phyloP scores from a whole-genome alignment of 495 filamentous ascomycete genomes.

The Podospora fimiseda region DNA sequence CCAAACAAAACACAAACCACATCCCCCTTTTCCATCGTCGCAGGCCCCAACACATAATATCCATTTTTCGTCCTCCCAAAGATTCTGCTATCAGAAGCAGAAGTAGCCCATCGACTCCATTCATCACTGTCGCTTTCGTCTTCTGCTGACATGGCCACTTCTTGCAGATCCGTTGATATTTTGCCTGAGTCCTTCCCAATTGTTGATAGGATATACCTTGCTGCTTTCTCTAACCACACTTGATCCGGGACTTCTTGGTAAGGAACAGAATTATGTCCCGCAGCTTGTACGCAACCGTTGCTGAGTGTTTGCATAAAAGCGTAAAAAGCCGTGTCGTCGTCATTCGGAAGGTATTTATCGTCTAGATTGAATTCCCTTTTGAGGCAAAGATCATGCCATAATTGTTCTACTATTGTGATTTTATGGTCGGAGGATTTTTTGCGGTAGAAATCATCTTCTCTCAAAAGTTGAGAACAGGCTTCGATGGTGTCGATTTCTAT shows the following conservation, averaged over 20 bases:
- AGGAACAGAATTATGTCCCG: background rate
- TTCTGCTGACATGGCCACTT: background rate
- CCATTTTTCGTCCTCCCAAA: background rate
- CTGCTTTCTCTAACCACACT: background rate
- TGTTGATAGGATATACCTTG: background rate
- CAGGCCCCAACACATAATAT: background rate
- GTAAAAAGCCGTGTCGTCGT: slow-evolving; percentile 14
- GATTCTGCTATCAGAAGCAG: background rate
- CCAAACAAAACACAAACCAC: background rate
- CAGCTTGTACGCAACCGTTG: slow-evolving; percentile 10
- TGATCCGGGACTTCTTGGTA: background rate
- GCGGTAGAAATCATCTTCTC: background rate
- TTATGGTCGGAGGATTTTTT: background rate
- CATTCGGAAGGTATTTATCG: background rate
- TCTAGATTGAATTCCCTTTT: background rate
- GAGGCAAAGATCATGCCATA: background rate
- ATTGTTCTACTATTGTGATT: background rate
- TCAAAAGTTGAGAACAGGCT: background rate
- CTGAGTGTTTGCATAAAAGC: slow-evolving; percentile 23
- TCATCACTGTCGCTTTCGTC: background rate
- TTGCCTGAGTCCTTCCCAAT: background rate
- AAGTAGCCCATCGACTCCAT: background rate
- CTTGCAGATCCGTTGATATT: background rate
- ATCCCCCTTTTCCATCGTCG: background rate
- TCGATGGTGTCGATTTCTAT: background rate